Evolutionary conservation across 129 eudicot species (phyloP), one percentile per base, ranked within the genome.

Genomic region (Smallanthus sonchifolius): DNA sequence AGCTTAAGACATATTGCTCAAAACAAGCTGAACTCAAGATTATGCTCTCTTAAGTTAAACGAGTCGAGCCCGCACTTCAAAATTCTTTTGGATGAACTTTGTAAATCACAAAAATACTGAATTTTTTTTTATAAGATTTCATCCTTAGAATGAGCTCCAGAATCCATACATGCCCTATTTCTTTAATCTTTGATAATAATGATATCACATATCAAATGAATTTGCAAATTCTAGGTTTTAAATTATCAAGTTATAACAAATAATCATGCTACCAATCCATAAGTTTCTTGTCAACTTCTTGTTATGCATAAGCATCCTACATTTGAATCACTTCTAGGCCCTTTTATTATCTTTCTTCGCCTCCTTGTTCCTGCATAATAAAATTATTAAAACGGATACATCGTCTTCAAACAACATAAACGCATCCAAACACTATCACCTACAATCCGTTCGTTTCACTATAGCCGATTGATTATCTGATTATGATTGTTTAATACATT

Each of bases 311-410:
- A 60, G 38, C 42, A 62, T 59, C 69, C 60, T 60, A 73, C 54
- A 37, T 65, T 40, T 74, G 70, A 34, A 47, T 17, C 32, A 67
- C 6, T 9, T 54, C 68, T 77, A 70, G 6, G 74, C 10, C 71
- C 55, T 19, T 43, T 56, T 35, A 49, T 65, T 65, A 60, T 66
- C 57, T 71, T 70, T 70, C 72, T 70, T 78, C 71, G 37, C 77
- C 42, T 78, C 82, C 35, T 48, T 78, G 65, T 6, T 70, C 77
- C 77, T 78, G 67, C 74, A 54, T 15, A 34, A 48, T 39, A 40
- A 60, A 45, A 45, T 14, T 15, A 34, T 37, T 39, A 40, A 60
- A 45, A 45, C 9, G 16, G 7, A 28, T 16, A 11, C 63, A 51
- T 13, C 10, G n/a, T 51, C 42, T 69, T 69, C 47, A 69, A 69